Evolutionary conservation across 345 rosid species (phyloP).

Genomic region (Raphanus sativus): DNA sequence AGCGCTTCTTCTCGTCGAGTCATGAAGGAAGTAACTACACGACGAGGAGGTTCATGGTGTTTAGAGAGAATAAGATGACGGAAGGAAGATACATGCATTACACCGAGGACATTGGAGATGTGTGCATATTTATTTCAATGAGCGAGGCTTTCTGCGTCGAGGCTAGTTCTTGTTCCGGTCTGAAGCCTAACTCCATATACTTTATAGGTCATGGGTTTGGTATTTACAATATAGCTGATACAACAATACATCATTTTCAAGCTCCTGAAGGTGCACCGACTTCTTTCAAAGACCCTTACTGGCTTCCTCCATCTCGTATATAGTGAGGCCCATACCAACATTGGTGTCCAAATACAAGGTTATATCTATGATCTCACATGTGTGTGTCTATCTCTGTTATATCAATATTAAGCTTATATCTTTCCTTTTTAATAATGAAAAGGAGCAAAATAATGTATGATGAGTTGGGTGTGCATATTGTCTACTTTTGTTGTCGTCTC

Average conservation of each 20-base stretch:
- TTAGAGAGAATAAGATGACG: not conserved
- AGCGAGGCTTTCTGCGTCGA: conserved; percentile 27
- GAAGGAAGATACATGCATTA: conserved; percentile 20
- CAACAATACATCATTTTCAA: conserved; percentile 7
- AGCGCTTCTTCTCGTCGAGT: not conserved
- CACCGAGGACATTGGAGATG: conserved; percentile 15
- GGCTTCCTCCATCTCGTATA: conserved; percentile 22
- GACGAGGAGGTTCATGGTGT: conserved; percentile 18
- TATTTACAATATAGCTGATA: not conserved
- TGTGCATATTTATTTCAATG: conserved; percentile 20
- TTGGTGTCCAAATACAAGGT: not conserved
- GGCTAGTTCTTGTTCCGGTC: conserved; percentile 20
- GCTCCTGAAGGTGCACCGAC: conserved; percentile 24
- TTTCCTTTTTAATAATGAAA: not conserved
- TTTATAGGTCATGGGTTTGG: conserved; percentile 22
- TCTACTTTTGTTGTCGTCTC: not conserved
- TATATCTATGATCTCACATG: not conserved
- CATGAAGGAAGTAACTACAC: conserved; percentile 5
- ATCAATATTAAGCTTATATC: not conserved
- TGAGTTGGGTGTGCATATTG: conserved; percentile 12
- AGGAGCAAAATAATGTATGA: not conserved
- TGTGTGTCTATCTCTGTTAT: not conserved
- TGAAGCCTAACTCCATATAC: conserved; percentile 17
- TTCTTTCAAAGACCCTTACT: conserved; percentile 5
- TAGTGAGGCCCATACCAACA: not conserved